Percentiles rank a stretch among this genome's conserved stretches.
Evolutionary conservation across 306 rosid species (phyloP).

Genomic region (Cercis canadensis): DNA sequence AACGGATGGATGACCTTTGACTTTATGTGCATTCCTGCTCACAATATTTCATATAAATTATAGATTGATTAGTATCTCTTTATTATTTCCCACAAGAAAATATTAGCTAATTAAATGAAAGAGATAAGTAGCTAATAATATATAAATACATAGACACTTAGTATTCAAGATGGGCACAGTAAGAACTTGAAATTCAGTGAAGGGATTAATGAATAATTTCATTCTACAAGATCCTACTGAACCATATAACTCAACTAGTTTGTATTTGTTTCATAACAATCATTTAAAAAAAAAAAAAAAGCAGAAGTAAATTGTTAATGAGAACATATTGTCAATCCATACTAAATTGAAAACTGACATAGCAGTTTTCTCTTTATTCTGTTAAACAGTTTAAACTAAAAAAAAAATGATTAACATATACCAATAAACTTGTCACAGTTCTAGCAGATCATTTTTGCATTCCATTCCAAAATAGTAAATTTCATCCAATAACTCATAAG

Average conservation of each 20-base stretch:
- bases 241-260: background rate
- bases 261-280: constrained; percentile 2
- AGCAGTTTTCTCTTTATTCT: constrained; percentile 14
- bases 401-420: background rate
- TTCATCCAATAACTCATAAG: background rate
- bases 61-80: background rate
- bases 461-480: constrained; percentile 1
- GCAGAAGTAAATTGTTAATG: background rate
- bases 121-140: constrained; percentile 13
- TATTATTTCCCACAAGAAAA: constrained; percentile 23
- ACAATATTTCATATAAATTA: constrained; percentile 17
- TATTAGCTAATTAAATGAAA: constrained; percentile 9
- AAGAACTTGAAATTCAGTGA: background rate
- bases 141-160: background rate
- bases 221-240: constrained; percentile 25
- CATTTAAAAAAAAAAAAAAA: constrained; percentile 3
- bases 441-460: constrained; percentile 3
- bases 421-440: background rate
- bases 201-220: background rate
- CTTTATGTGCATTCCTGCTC: constrained; percentile 67
- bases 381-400: background rate
- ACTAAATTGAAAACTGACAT: background rate
- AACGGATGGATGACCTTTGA: constrained; percentile 79
- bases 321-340: constrained; percentile 28
- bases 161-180: background rate